Percentiles rank a stretch among this genome's conserved stretches.
Conservation (phyloP, 345 rosid species). For the Sisymbrium altissimum region DNA sequence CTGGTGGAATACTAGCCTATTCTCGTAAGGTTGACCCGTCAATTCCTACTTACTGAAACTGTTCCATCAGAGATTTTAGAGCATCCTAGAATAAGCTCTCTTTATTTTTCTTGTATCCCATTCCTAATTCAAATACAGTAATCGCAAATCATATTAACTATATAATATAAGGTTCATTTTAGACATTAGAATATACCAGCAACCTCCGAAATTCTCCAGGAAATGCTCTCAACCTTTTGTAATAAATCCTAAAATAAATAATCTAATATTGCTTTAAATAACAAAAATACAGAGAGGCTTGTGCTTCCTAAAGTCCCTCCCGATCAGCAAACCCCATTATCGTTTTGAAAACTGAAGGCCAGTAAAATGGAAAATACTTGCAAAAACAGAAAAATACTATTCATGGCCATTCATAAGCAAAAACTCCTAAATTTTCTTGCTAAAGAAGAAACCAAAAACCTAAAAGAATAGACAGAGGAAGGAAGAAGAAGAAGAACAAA, state of each 20-base stretch:
- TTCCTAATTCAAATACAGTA: not conserved
- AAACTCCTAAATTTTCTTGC: slow-evolving; percentile 23
- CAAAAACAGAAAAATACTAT: slow-evolving; percentile 28
- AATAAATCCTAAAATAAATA: slow-evolving; percentile 17
- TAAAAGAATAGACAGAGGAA: slow-evolving; percentile 24
- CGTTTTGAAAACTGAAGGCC: slow-evolving; percentile 13
- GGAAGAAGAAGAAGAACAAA: not conserved
- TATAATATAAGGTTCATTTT: not conserved
- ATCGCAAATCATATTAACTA: not conserved
- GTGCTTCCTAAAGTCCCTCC: slow-evolving; percentile 29
- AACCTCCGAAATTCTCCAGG: slow-evolving; percentile 4
- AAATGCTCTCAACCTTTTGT: slow-evolving; percentile 31
- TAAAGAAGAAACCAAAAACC: slow-evolving; percentile 32
- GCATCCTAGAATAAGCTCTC: not conserved
- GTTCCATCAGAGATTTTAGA: not conserved
- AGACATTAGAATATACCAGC: not conserved
- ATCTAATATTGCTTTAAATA: slow-evolving; percentile 17
- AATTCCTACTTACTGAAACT: slow-evolving; percentile 65
- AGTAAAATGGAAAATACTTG: not conserved
- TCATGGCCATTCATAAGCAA: slow-evolving; percentile 22
- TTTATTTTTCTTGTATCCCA: not conserved
- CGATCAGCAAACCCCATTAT: slow-evolving; percentile 9
- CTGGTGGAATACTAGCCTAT: slow-evolving; percentile 85
- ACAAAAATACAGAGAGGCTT: slow-evolving; percentile 18
- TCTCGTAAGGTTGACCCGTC: slow-evolving; percentile 72